Evolutionary conservation across 306 rosid species (phyloP), one percentile per base, ranked within the genome.

Genomic region (Hylodesmum podocarpum): DNA sequence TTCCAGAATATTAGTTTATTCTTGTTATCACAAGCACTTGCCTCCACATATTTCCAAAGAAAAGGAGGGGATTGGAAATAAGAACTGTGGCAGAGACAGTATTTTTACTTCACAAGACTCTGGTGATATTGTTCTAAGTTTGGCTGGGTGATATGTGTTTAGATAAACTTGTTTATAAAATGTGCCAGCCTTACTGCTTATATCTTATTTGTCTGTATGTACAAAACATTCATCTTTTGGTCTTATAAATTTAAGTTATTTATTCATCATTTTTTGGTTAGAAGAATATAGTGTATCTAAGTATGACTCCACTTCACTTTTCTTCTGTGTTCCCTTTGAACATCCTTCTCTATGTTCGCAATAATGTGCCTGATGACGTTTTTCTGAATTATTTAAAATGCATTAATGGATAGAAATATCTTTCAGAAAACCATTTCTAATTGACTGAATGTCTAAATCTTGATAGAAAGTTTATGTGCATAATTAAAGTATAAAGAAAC

Each of bases 381-480:
- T 21, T n/a, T 73, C 33, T 83, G 62, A 78, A 47, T 62, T 50
- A 13, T 43, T 53, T 18, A 74, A 68, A 72, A 53, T 18, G 67
- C 34, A 9, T 68, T 41, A 51, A 74, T 8, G 73, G 59, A 69
- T 25, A 21, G 28, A 68, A 36, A 8, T 24, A 2, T 63, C 58
- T 58, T 75, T 78, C 69, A 67, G 51, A 18, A 33, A 69, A 49
- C 68, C 53, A 47, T 76, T 77, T 63, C 47, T 21, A 34, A 39
- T 71, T 24, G 21, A 37, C 24, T 77, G 44, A 43, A 57, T 37
- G 25, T 36, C 31, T 73, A 31, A 66, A 57, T 54, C 63, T 55
- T 77, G 25, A 33, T 46, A 41, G 77, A 19, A 54, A 62, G 34
- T 71, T 25, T 6, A 2, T 50, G 19, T 29, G 19, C 33, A 28